These are phyloP conservation scores for Acanthamoeba sp. DNA, from an alignment of 208 protist genomes.

Conservation along the genomic window DNA sequence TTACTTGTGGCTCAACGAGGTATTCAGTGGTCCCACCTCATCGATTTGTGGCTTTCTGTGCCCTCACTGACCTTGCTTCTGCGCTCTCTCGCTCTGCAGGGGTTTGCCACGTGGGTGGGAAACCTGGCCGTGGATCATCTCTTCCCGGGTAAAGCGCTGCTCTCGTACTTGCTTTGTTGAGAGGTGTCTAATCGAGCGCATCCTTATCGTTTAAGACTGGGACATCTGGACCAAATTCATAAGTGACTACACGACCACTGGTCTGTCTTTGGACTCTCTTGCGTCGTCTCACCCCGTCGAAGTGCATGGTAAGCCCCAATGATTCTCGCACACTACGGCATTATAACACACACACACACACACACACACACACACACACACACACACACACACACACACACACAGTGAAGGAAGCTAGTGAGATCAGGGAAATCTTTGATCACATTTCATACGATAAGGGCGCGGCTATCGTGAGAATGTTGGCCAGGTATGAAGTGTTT, in stretches of 20 bases:
- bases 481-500: constrained; percentile 87
- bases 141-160: constrained; percentile 28
- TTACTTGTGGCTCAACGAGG: constrained; percentile 92
- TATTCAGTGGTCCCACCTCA: neutral
- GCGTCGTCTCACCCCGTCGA: constrained; percentile 97
- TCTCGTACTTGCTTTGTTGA: neutral
- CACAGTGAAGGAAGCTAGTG: constrained; percentile 90
- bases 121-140: constrained; percentile 79
- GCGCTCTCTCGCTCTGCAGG: constrained; percentile 91
- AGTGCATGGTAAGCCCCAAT: constrained; percentile 87
- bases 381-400: too few relatives aligned
- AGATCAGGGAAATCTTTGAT: constrained; percentile 99
- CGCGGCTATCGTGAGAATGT: constrained; percentile 93
- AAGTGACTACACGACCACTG: constrained; percentile 85
- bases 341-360: too few relatives aligned
- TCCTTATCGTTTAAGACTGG: constrained; percentile 11
- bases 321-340: too few relatives aligned
- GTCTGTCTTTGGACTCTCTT: constrained; percentile 94
- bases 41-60: too few relatives aligned
- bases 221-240: constrained; percentile 91
- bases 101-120: constrained; percentile 82
- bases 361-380: too few relatives aligned
- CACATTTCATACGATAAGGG: constrained; percentile 97
- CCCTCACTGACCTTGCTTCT: too few relatives aligned
- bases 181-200: neutral